phyloP scores from a whole-genome alignment of 345 rosid species.

The Rhizophora mangle region DNA sequence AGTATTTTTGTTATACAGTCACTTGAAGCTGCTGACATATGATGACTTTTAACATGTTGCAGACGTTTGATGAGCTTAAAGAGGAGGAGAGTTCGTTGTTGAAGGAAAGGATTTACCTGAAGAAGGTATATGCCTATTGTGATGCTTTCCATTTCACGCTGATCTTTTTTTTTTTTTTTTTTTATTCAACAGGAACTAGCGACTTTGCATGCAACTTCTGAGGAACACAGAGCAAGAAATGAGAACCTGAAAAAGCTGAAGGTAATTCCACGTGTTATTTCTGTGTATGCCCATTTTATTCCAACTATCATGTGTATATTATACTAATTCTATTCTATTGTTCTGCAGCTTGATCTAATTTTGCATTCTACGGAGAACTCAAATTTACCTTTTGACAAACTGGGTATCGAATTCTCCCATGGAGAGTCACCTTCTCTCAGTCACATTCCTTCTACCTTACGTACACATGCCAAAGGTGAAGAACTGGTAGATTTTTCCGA shows the following conservation, averaged over 20 bases:
- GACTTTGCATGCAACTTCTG: constrained; percentile 41
- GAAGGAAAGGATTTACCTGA: constrained; percentile 54
- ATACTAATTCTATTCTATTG: background rate
- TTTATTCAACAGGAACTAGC: constrained; percentile 57
- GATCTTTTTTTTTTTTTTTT: background rate
- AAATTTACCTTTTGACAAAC: constrained; percentile 10
- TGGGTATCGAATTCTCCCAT: background rate
- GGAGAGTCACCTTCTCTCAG: constrained; percentile 18
- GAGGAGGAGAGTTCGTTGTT: constrained; percentile 54
- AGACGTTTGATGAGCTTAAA: constrained; percentile 79
- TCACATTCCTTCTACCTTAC: constrained; percentile 6
- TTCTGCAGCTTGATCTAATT: constrained; percentile 54
- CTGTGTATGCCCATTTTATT: background rate
- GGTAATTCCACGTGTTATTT: constrained; percentile 32
- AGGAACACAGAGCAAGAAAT: constrained; percentile 47
- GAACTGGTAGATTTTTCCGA: constrained; percentile 24
- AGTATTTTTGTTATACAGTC: background rate
- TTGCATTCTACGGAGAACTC: constrained; percentile 20
- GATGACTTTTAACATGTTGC: constrained; percentile 8
- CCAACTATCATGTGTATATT: background rate
- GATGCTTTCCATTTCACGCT: background rate
- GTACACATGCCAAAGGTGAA: background rate
- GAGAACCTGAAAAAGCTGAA: constrained; percentile 70
- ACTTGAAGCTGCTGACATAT: background rate
- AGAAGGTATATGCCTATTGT: constrained; percentile 37